Conservation (phyloP, 2,329 filamentous ascomycete species). For the Penicillium hesseltinei region DNA sequence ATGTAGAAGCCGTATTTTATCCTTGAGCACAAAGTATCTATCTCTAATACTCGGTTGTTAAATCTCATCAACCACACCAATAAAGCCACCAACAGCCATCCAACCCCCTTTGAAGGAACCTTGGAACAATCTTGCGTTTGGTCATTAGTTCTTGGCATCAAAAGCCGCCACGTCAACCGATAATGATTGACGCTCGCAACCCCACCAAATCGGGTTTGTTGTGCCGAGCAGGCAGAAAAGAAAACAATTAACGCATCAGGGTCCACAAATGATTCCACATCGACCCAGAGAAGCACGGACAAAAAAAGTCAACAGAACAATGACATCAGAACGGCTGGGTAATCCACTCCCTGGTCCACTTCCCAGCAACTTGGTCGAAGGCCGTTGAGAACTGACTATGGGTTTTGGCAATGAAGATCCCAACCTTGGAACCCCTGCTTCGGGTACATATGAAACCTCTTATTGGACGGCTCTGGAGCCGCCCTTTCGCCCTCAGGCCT, state of each 20-base stretch:
- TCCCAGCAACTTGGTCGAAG: conserved; percentile 21
- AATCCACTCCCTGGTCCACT: not conserved
- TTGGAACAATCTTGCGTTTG: too few relatives aligned
- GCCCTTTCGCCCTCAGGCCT: too few relatives aligned
- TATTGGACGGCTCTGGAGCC: conserved; percentile 6
- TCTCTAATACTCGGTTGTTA: not conserved
- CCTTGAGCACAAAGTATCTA: not conserved
- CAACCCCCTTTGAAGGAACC: not conserved
- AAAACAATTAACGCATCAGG: not conserved
- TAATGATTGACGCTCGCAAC: not conserved
- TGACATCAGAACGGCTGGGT: too few relatives aligned
- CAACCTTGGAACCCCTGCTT: not conserved
- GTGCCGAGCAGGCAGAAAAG: not conserved
- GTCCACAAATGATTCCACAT: not conserved
- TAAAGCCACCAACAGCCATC: not conserved
- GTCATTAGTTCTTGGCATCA: not conserved
- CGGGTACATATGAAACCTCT: not conserved
- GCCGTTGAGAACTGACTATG: not conserved
- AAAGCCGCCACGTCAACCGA: not conserved
- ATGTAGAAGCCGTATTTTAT: not conserved
- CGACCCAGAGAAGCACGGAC: not conserved
- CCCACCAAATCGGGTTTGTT: not conserved
- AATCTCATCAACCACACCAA: not conserved
- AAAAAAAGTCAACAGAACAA: not conserved
- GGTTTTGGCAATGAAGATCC: not conserved